These are phyloP conservation scores for Cyberlindnera veronae DNA, from an alignment of 805 yeast genomes.

Conservation along the genomic window DNA sequence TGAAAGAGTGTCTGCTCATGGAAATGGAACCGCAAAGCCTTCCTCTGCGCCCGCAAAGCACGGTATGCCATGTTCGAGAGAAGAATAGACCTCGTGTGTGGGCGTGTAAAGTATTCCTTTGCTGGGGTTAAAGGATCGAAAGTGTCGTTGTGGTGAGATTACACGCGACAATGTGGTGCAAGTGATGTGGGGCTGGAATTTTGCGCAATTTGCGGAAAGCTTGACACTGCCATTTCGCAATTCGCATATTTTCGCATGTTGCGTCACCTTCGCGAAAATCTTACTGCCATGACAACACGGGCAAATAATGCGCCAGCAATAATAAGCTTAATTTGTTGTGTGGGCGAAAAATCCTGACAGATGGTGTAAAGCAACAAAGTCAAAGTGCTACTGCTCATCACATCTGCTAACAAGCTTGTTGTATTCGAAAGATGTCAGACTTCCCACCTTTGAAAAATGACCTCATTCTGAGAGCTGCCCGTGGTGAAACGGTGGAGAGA, in stretches of 20 bases:
- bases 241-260: not conserved
- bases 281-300: not conserved
- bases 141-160: too few relatives aligned
- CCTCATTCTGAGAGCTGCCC: conserved; percentile 85
- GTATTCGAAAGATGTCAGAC: conserved; percentile 20
- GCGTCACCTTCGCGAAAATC: not conserved
- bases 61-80: conserved; percentile 3
- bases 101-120: not conserved
- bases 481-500: conserved; percentile 86
- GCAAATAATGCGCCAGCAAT: not conserved
- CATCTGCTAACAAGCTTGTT: not conserved
- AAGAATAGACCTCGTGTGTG: not conserved
- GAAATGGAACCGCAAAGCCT: conserved; percentile 20
- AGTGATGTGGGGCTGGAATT: not conserved
- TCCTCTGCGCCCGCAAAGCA: conserved; percentile 1
- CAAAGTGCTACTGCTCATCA: not conserved
- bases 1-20: conserved; percentile 21
- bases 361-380: too few relatives aligned
- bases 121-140: too few relatives aligned
- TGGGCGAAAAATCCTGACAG: not conserved
- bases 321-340: not conserved
- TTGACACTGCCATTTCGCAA: not conserved
- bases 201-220: not conserved
- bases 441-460: conserved; percentile 87
- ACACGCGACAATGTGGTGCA: too few relatives aligned